Evolutionary conservation across 768 basidiomycete species (phyloP).

Genomic region (Mycena belliarum): DNA sequence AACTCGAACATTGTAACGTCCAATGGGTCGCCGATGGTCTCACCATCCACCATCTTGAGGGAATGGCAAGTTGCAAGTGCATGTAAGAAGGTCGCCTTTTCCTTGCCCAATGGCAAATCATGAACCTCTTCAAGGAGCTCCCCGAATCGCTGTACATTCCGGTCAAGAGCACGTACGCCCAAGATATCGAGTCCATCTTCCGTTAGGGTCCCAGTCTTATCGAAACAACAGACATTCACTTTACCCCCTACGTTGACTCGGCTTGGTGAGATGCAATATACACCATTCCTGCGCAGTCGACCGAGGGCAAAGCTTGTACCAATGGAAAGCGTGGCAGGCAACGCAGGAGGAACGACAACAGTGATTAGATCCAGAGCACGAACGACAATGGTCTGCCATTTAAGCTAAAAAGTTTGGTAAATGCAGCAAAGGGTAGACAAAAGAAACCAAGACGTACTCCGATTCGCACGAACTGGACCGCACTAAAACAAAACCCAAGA

Average conservation of each 20-base stretch:
- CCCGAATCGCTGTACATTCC: constrained; percentile 76
- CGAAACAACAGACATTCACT: constrained; percentile 96
- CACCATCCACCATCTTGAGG: constrained; percentile 84
- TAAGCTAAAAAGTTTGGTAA: constrained; percentile 56
- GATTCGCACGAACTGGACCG: constrained; percentile 87
- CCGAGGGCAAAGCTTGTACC: constrained; percentile 94
- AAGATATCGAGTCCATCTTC: constrained; percentile 98
- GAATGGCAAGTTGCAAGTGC: constrained; percentile 97
- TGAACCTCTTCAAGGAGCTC: constrained; percentile 86
- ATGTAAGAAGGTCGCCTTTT: constrained; percentile 85
- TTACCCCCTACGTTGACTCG: constrained; percentile 95
- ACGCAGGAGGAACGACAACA: constrained; percentile 94
- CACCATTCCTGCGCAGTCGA: constrained; percentile 81
- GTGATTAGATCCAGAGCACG: constrained; percentile 95
- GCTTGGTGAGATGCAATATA: constrained; percentile 96
- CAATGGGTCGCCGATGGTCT: constrained; percentile 92
- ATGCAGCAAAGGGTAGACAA: background rate
- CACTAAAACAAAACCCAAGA: constrained; percentile 88
- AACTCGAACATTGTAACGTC: constrained; percentile 99
- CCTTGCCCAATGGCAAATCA: constrained; percentile 72
- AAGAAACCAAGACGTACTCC: constrained; percentile 55
- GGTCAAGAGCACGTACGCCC: constrained; percentile 85
- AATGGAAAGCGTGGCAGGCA: constrained; percentile 96
- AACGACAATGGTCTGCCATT: constrained; percentile 87
- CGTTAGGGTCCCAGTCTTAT: constrained; percentile 98